Evolutionary conservation across 2,329 filamentous ascomycete species (phyloP).

Genomic region (Penicillium glabrum): DNA sequence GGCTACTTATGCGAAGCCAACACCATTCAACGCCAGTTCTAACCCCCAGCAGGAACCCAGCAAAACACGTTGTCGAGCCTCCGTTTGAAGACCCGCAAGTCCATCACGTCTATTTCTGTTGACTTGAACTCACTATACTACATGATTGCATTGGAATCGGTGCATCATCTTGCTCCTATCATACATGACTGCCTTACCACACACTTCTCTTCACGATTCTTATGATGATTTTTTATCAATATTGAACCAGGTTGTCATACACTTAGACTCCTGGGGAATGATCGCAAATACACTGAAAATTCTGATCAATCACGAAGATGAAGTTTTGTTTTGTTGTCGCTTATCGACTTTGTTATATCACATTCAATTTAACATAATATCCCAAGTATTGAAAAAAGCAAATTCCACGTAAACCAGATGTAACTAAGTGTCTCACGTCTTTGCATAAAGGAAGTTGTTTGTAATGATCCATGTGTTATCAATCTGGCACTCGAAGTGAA

Average conservation of each 20-base stretch:
- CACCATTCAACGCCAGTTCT: background rate
- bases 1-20: background rate
- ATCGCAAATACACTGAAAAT: slow-evolving; percentile 43
- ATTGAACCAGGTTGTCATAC: slow-evolving; percentile 31
- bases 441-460: background rate
- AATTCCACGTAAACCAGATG: background rate
- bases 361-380: background rate
- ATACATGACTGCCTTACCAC: background rate
- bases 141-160: background rate
- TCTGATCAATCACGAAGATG: slow-evolving; percentile 32
- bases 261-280: slow-evolving; percentile 31
- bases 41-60: background rate
- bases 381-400: background rate
- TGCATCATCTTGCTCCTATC: background rate
- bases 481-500: background rate
- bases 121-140: background rate
- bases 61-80: background rate
- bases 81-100: background rate
- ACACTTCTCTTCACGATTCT: slow-evolving; percentile 18
- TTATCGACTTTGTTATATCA: background rate
- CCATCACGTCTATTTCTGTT: background rate
- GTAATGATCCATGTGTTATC: no score
- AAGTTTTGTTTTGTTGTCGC: slow-evolving; percentile 3
- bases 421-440: background rate
- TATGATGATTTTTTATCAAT: slow-evolving; percentile 36